These are phyloP conservation scores for Pseudovirgaria hyperparasitica DNA, from an alignment of 2,329 filamentous ascomycete genomes.

Conservation along the genomic window DNA sequence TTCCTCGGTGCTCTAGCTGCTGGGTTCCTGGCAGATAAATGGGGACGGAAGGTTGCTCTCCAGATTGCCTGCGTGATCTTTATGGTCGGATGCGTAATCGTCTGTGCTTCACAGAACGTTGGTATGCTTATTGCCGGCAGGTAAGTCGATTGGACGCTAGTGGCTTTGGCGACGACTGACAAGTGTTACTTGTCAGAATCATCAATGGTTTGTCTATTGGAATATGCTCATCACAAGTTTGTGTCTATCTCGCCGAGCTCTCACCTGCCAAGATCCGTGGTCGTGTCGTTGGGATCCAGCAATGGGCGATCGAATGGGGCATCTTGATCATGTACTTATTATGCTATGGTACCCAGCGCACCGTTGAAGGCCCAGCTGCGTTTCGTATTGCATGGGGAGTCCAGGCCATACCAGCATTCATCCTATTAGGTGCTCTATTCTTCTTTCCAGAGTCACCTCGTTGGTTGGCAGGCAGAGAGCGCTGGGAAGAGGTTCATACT, in stretches of 20 bases:
- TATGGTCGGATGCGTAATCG: slow-evolving; percentile 45
- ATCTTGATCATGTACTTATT: slow-evolving; percentile 27
- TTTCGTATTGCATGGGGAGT: slow-evolving; percentile 26
- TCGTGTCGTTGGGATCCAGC: slow-evolving; percentile 57
- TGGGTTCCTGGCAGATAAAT: slow-evolving; percentile 44
- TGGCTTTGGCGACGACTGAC: no score
- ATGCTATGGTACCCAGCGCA: slow-evolving; percentile 23
- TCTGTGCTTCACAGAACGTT: slow-evolving; percentile 51
- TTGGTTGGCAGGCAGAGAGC: slow-evolving; percentile 33
- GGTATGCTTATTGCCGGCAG: slow-evolving; percentile 61
- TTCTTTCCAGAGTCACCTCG: slow-evolving; percentile 34
- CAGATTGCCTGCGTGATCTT: slow-evolving; percentile 40
- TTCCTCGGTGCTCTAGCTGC: slow-evolving; percentile 51
- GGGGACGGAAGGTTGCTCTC: slow-evolving; percentile 42
- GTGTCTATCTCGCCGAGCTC: slow-evolving; percentile 56
- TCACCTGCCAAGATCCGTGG: slow-evolving; percentile 47
- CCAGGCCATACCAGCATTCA: slow-evolving; percentile 23
- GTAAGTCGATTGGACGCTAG: no score
- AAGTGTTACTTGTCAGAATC: no score
- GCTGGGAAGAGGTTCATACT: slow-evolving; percentile 30
- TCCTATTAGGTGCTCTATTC: slow-evolving; percentile 35
- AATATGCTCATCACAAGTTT: slow-evolving; percentile 57
- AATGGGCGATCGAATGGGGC: slow-evolving; percentile 61
- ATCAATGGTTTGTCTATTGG: slow-evolving; percentile 64
- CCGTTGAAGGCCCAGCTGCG: slow-evolving; percentile 16